Evolutionary conservation across 2,329 filamentous ascomycete species (phyloP).

Genomic region (Trichophaea hybrida): DNA sequence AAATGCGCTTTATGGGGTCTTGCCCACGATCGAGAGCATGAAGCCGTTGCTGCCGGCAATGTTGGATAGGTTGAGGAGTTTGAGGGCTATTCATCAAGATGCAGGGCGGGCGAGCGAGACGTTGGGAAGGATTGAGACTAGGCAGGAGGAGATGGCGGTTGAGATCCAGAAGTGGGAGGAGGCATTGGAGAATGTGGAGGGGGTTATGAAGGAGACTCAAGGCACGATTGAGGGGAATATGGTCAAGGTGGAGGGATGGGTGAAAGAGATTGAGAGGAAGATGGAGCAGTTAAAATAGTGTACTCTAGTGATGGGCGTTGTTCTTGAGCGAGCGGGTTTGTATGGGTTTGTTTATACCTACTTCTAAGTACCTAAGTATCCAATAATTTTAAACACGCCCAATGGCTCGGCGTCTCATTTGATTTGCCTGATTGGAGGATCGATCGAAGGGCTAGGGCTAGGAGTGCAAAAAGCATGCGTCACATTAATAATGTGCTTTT

Average conservation of each 20-base stretch:
- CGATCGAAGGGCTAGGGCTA: too few species aligned
- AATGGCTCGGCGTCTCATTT: too few species aligned
- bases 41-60: constrained; percentile 72
- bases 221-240: constrained; percentile 62
- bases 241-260: constrained; percentile 74
- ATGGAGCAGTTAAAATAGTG: constrained; percentile 43
- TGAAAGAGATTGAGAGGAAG: constrained; percentile 69
- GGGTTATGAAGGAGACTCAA: constrained; percentile 55
- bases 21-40: constrained; percentile 77
- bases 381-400: too few species aligned
- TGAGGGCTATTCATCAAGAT: constrained; percentile 72
- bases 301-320: neutral
- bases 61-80: constrained; percentile 68
- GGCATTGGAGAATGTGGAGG: constrained; percentile 64
- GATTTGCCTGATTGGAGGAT: too few species aligned
- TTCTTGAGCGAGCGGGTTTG: neutral
- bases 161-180: constrained; percentile 80
- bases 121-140: constrained; percentile 60
- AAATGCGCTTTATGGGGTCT: constrained; percentile 74
- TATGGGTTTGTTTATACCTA: neutral
- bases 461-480: too few species aligned
- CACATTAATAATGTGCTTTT: too few species aligned
- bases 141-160: constrained; percentile 65
- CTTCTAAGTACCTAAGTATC: neutral
- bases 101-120: constrained; percentile 69